Base-by-base conservation (phyloP, 345 rosid genomes). In the Crucihimalaya himalaica region DNA sequence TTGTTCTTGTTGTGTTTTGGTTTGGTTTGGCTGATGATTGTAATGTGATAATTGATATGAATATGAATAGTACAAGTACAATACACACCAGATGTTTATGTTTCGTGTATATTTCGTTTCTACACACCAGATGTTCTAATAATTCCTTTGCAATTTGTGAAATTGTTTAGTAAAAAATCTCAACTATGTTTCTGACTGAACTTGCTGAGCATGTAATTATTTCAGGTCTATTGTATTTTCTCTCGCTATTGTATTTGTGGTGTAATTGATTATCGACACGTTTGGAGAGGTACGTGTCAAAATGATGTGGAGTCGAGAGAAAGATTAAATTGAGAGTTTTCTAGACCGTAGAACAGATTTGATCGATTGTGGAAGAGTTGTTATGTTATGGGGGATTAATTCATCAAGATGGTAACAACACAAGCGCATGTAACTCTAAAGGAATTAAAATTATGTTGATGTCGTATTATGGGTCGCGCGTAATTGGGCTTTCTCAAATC, bases 21-120 rank as follows among this genome's bases (percentile, higher is more conserved):
- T 53, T 53, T 54, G 34, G 67, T 52, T 47, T 37, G 53, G 19
- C 66, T 66, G 32, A 54, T 35, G 25, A 18, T 58, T 66, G 68
- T 74, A 51, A 59, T 68, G 18, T 68, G 56, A 68, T 75, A 68
- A 40, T 73, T 40, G 45, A 12, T 18, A 32, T 48, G 21, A 46
- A 65, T 19, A 15, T 37, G 45, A 19, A 42, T 32, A 68, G 40
- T 37, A 37, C 40, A 11, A 37, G 10, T 42, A 31, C 74, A 31
- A 61, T 60, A 75, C 63, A 51, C 32, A 75, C 27, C 34, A 25
- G 37, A 12, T 40, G 45, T 25, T 25, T 12, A 10, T 10, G 0
- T 4, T 39, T 23, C 25, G 0, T 23, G 2, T 23, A 23, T 23
- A 23, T 0, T 23, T 2, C 3, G 2, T 23, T 23, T 23, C 25